A percentile compares a stretch with the other conserved stretches of the same genome.
Conservation (phyloP, 2,329 filamentous ascomycete species). For the Coleophoma eucalyptorum region DNA sequence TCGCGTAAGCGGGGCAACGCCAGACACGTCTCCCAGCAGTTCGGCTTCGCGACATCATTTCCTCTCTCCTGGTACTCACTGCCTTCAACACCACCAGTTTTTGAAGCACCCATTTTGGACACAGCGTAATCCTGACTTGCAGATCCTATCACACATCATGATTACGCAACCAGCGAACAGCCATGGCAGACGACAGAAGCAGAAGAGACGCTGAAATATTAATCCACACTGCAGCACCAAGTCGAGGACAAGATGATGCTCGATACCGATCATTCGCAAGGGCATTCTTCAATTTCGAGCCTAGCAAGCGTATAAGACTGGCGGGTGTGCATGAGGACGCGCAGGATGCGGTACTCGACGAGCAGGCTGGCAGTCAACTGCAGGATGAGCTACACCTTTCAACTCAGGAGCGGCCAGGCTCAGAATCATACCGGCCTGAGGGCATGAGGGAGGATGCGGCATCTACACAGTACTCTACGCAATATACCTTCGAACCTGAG, state of each 20-base stretch:
- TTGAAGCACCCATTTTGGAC: no score
- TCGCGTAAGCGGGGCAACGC: no score
- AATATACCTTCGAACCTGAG: not conserved
- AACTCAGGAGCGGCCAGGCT: conserved; percentile 16
- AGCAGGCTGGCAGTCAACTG: conserved; percentile 34
- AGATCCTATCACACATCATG: conserved; percentile 1
- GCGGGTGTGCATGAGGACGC: not conserved
- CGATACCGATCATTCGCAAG: conserved; percentile 25
- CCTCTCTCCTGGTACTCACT: no score
- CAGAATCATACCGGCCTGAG: conserved; percentile 17
- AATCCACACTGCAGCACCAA: conserved; percentile 26
- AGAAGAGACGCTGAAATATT: conserved; percentile 25
- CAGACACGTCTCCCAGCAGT: no score
- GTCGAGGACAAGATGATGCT: conserved; percentile 25
- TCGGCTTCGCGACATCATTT: no score
- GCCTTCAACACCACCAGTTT: no score
- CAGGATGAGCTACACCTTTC: conserved; percentile 11
- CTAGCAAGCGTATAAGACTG: conserved; percentile 10
- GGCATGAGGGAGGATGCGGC: conserved; percentile 6
- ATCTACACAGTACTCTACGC: conserved; percentile 1
- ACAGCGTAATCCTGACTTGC: not conserved
- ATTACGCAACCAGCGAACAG: not conserved
- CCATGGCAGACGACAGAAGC: conserved; percentile 13
- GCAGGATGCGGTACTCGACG: conserved; percentile 28
- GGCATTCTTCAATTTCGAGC: conserved; percentile 25